These are phyloP conservation scores for Pichia paraexigua DNA, from an alignment of 805 yeast species.

Conservation along the genomic window DNA sequence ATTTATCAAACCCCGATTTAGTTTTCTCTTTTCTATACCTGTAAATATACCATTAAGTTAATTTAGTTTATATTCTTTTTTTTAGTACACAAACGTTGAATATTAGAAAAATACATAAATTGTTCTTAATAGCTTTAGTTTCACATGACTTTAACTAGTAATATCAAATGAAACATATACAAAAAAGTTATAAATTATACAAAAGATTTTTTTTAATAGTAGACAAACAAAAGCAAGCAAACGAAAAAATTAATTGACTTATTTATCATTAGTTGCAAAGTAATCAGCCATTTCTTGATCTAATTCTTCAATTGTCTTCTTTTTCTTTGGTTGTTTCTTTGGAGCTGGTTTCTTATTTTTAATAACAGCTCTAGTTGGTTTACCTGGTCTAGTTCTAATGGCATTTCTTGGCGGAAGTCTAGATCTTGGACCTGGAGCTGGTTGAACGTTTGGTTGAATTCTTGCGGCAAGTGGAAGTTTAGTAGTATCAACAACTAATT, in stretches of 20 bases:
- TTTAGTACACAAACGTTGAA: no score
- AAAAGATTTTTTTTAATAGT: background rate
- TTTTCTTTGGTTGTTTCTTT: constrained; percentile 33
- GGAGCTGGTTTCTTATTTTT: constrained; percentile 6
- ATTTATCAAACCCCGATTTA: background rate
- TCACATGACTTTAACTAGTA: background rate
- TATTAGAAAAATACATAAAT: background rate
- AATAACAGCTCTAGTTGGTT: constrained; percentile 16
- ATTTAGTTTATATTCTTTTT: background rate
- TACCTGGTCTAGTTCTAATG: constrained; percentile 12
- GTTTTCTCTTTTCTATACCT: background rate
- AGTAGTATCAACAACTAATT: constrained; percentile 79
- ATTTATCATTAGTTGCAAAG: constrained; percentile 48
- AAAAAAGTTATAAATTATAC: background rate
- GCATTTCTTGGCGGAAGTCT: constrained; percentile 25
- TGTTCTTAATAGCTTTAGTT: background rate
- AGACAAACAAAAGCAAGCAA: background rate
- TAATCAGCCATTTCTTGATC: constrained; percentile 98
- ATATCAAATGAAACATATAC: background rate
- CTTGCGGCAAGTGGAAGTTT: constrained; percentile 68
- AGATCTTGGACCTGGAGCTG: constrained; percentile 32
- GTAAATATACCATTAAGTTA: background rate
- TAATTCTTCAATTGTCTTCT: constrained; percentile 83
- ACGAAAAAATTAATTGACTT: background rate
- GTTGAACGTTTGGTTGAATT: constrained; percentile 42